A percentile compares a stretch with the other conserved stretches of the same genome.
These are phyloP conservation scores for Aspergillus aculeatinus DNA, from an alignment of 2,329 filamentous ascomycete genomes.

Conservation along the genomic window DNA sequence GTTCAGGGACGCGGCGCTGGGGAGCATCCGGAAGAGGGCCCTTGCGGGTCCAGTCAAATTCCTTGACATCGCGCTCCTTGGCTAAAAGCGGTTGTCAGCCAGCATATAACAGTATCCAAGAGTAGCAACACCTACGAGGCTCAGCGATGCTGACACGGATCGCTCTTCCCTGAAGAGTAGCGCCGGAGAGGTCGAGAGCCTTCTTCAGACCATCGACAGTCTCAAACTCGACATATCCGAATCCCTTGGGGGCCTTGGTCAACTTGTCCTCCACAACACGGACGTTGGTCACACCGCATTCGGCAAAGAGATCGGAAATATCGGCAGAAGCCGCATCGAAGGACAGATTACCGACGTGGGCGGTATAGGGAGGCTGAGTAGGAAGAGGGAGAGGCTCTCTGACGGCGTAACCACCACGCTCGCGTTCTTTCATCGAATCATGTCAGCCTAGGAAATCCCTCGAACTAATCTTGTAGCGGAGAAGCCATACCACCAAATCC, in stretches of 20 bases:
- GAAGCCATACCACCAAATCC: constrained; percentile 35
- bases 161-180: constrained; percentile 80
- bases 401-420: constrained; percentile 40
- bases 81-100: constrained; percentile 57
- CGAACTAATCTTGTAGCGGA: neutral
- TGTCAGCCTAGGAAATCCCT: neutral
- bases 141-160: constrained; percentile 95
- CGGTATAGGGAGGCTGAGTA: constrained; percentile 89
- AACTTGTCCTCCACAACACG: constrained; percentile 96
- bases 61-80: constrained; percentile 79
- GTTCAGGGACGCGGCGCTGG: constrained; percentile 55
- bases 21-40: constrained; percentile 79
- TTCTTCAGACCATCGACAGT: constrained; percentile 86
- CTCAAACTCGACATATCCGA: constrained; percentile 94
- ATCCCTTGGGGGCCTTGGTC: constrained; percentile 91
- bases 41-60: constrained; percentile 91
- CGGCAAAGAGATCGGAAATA: constrained; percentile 80
- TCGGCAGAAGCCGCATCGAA: constrained; percentile 87
- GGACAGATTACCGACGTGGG: constrained; percentile 92
- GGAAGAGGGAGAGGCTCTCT: constrained; percentile 79
- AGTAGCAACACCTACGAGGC: constrained; percentile 66
- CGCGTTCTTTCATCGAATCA: constrained; percentile 21
- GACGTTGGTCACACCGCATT: constrained; percentile 83
- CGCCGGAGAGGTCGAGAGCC: constrained; percentile 78
- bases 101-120: neutral